These are phyloP conservation scores for Penicillium argentinense DNA, from an alignment of 495 filamentous ascomycete genomes.

Conservation along the genomic window DNA sequence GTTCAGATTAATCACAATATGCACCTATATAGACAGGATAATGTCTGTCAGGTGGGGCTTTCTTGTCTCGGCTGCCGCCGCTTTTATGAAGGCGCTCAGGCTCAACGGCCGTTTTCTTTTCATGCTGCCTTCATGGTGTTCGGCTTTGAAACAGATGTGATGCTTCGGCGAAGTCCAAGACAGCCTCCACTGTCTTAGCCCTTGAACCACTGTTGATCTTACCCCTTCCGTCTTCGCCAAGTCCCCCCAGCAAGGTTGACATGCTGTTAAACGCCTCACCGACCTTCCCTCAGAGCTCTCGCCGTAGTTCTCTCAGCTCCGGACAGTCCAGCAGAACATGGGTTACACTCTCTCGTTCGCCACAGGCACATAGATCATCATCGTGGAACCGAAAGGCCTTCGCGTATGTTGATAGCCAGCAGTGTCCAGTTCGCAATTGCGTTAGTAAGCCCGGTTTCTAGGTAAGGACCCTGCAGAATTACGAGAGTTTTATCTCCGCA, in stretches of 20 bases:
- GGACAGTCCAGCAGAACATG: neutral
- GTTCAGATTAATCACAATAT: too few relatives aligned
- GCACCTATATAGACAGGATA: too few relatives aligned
- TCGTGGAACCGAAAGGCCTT: conserved; percentile 1
- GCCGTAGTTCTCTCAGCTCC: neutral
- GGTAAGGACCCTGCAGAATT: neutral
- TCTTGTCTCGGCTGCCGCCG: too few relatives aligned
- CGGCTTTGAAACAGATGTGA: neutral
- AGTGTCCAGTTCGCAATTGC: conserved; percentile 4
- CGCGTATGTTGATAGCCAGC: conserved; percentile 6
- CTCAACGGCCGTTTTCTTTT: neutral
- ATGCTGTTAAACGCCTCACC: neutral
- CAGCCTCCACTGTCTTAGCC: neutral
- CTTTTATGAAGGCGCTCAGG: too few relatives aligned
- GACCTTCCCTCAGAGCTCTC: neutral
- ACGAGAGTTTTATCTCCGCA: neutral
- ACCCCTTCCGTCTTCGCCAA: neutral
- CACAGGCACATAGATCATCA: neutral
- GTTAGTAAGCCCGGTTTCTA: conserved; percentile 4
- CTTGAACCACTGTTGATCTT: neutral
- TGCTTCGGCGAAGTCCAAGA: neutral
- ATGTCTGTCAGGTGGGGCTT: too few relatives aligned
- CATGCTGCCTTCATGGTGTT: neutral
- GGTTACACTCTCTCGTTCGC: neutral
- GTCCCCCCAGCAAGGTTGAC: neutral